Evolutionary conservation across 805 yeast species (phyloP).

Genomic region (Candida pini): DNA sequence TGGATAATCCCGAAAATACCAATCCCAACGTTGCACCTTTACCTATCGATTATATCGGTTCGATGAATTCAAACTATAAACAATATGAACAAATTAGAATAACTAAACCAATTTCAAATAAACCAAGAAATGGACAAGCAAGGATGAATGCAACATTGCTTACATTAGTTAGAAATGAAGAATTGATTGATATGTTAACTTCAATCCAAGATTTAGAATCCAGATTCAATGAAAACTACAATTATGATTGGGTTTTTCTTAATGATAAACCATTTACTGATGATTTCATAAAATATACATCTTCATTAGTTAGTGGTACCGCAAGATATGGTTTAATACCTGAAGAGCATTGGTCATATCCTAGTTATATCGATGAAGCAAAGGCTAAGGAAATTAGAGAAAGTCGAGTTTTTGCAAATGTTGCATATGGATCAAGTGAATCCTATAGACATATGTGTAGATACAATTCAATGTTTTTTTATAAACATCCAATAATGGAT

Average conservation of each 20-base stretch:
- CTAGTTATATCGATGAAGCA: slow-evolving; percentile 37
- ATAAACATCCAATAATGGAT: slow-evolving; percentile 44
- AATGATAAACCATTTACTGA: slow-evolving; percentile 43
- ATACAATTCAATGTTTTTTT: slow-evolving; percentile 45
- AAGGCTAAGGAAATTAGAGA: slow-evolving; percentile 33
- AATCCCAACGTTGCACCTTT: slow-evolving; percentile 20
- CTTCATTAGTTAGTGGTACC: slow-evolving; percentile 37
- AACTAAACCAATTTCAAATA: slow-evolving; percentile 10
- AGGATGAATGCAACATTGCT: slow-evolving; percentile 59
- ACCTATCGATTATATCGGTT: slow-evolving; percentile 14
- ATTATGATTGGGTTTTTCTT: slow-evolving; percentile 43
- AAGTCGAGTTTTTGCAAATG: slow-evolving; percentile 28
- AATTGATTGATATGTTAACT: slow-evolving; percentile 33
- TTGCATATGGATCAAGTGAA: slow-evolving; percentile 60
- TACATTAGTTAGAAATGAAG: slow-evolving; percentile 38
- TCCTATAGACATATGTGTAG: slow-evolving; percentile 72
- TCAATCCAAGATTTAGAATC: slow-evolving; percentile 36
- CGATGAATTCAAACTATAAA: slow-evolving; percentile 16
- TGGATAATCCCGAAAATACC: slow-evolving; percentile 16
- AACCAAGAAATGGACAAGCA: slow-evolving; percentile 11
- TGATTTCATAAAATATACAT: slow-evolving; percentile 35
- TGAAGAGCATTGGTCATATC: slow-evolving; percentile 47
- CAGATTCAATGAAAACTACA: slow-evolving; percentile 33
- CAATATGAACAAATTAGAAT: slow-evolving; percentile 22
- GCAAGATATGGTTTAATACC: slow-evolving; percentile 44